Evolutionary conservation across 1,139 yeast genomes (phyloP).

Genomic region (Lodderomyces pseudojiufengensis): DNA sequence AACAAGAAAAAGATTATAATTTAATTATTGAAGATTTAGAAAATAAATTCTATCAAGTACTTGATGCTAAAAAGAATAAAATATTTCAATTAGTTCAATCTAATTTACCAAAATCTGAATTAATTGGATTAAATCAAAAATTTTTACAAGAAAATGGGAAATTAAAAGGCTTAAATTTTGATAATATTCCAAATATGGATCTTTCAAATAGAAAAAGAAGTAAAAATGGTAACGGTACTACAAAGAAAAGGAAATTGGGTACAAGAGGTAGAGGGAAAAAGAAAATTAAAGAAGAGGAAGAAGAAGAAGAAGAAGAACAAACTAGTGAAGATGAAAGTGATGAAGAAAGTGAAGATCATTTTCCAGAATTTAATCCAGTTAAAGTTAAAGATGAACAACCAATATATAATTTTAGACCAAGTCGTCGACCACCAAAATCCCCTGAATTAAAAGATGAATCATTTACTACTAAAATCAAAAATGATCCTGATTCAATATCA

Average conservation of each 20-base stretch:
- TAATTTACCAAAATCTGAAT: conserved; percentile 4
- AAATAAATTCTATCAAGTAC: conserved; percentile 33
- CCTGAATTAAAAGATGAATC: conserved; percentile 8
- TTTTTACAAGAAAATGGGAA: conserved; percentile 10
- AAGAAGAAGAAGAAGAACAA: background rate
- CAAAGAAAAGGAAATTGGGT: conserved; percentile 4
- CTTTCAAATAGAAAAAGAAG: conserved; percentile 2
- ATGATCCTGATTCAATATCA: conserved; percentile 1
- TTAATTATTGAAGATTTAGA: conserved; percentile 31
- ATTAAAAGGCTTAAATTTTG: conserved; percentile 8
- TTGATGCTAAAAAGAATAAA: conserved; percentile 34
- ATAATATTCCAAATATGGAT: conserved; percentile 9
- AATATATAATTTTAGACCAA: background rate
- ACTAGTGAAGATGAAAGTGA: conserved; percentile 1
- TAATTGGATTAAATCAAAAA: conserved; percentile 11
- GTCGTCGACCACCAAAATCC: conserved; percentile 2
- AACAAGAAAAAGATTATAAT: conserved; percentile 22
- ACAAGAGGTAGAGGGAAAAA: background rate
- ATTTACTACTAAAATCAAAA: conserved; percentile 1
- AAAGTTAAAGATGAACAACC: conserved; percentile 2
- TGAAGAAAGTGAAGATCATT: conserved; percentile 3
- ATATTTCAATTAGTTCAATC: conserved; percentile 27
- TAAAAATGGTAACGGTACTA: background rate
- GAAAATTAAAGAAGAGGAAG: background rate
- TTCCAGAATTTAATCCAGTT: conserved; percentile 4